Evolutionary conservation across 73 alveolate species (phyloP), one percentile per base, ranked within the genome.

Genomic region (Paramecium octaurelia): DNA sequence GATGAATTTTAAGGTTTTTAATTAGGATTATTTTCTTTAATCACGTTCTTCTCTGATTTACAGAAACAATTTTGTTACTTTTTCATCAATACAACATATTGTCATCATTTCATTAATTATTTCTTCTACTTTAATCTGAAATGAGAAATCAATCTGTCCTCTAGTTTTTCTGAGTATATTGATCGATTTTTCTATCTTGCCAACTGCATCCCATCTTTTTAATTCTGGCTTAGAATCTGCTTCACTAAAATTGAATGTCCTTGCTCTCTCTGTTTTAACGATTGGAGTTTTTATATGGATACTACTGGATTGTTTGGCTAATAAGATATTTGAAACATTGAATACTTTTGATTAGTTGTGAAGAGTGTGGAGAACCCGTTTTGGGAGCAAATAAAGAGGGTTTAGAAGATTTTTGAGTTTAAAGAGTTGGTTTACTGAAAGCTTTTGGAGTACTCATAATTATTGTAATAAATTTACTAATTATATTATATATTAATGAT

Each of bases 351-450:
- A 64, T 64, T 12, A 31, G 20, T 27, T 20, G 9, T 31, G 8
- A 64, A 31, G 84, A 64, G 27, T 27, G 5, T 31, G 84, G 84
- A 31, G 84, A 64, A 31, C 46, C 46, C 12, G 27, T 14, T 64
- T 64, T 31, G 21, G 84, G 84, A 64, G 84, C 84, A 64, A 64
- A 64, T 40, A 35, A 73, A n/a, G 57, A 73, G 18, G 59, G 59
- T 43, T 73, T 73, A 14, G 57, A 36, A 29, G 87, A 73, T 73
- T 36, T 73, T 18, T 73, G 35, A 31, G 87, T 36, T 21, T 34
- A 34, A 29, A 36, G 40, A 20, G 36, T 35, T 36, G 87, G 60
- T 80, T 31, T 80, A 44, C 31, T 20, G 48, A 48, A 44, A 43
- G 27, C 23, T 48, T 80, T 80, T 8, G 43, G 34, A 24, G 75